phyloP scores from a whole-genome alignment of 345 rosid genomes.

The Lepidium africanum region DNA sequence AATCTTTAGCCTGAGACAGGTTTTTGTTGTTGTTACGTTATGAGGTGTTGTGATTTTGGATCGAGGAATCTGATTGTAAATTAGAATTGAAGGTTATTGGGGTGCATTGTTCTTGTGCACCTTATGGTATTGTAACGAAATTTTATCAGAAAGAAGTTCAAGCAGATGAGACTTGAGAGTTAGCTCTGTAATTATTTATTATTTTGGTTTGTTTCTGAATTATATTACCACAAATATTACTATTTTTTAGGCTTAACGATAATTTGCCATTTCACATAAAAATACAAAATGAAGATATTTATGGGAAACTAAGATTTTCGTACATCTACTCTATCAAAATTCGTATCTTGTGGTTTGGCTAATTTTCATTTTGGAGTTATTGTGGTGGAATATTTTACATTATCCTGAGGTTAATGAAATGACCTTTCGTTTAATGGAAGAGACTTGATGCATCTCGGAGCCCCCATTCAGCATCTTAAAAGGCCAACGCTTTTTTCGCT shows the following conservation, averaged over 20 bases:
- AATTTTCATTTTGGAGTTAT: too few relatives aligned
- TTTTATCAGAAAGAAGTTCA: neutral
- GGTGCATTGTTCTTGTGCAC: constrained; percentile 20
- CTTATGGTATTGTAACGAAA: neutral
- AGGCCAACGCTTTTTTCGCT: constrained; percentile 15
- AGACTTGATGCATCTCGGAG: neutral
- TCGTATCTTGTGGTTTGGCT: too few relatives aligned
- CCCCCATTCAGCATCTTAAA: constrained; percentile 22
- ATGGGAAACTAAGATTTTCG: too few relatives aligned
- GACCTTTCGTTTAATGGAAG: constrained; percentile 24
- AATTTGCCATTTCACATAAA: too few relatives aligned
- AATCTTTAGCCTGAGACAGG: neutral
- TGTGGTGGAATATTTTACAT: neutral
- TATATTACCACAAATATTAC: too few relatives aligned
- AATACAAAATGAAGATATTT: too few relatives aligned
- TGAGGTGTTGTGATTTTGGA: neutral
- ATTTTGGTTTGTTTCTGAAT: neutral
- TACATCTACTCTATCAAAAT: too few relatives aligned
- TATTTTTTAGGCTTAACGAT: too few relatives aligned
- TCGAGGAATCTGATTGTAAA: constrained; percentile 3
- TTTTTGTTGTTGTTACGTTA: neutral
- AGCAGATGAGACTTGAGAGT: neutral
- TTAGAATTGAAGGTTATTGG: constrained; percentile 6
- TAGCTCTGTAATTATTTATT: neutral
- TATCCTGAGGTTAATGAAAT: neutral